Evolutionary conservation across 176 grass and related monocot species (phyloP), one percentile per base, ranked within the genome.

Genomic region (Bolboschoenus planiculmis): DNA sequence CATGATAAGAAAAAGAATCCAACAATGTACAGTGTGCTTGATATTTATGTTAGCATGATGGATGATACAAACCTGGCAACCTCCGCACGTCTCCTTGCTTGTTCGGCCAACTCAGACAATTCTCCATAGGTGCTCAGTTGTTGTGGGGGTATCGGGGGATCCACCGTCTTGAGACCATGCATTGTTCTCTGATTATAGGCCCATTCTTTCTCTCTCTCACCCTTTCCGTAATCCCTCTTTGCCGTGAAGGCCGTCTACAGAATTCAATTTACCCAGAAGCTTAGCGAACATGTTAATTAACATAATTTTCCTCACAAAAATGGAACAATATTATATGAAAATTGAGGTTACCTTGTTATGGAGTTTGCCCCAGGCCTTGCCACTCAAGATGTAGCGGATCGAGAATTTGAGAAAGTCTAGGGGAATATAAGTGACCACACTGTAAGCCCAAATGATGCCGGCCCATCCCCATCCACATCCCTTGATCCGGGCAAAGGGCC

Each of bases 331-430:
- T 18, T 81, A 23, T 31, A 7, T 16, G 23, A 55, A 71, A 30
- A 42, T 35, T 20, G 36, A 53, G 79, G 74, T 78, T 84, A 89
- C 91, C 89, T 97, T 93, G 72, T 85, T 91, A 40, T 97, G 64
- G 13, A 75, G 57, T 48, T 90, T 87, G 78, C 37, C 73, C 72
- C 72, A 70, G 60, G 61, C 86, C 86, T 90, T 84, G 87, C 90
- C 88, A 37, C 75, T 88, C 85, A 94, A 78, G 15, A 78, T 56
- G 59, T 88, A 91, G 7, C 88, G 89, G 86, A 88, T 97, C 73
- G 88, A 87, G 86, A 92, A 97, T 87, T 97, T 97, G 82, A 97
- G 89, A 5, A 94, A 37, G 86, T 97, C 91, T 23, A 97, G 89
- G 35, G 94, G 94, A 60, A 97, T 0, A 88, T 94, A 94, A 80